Evolutionary conservation across 257 asterid genomes (phyloP), one percentile per base, ranked within the genome.

Genomic region (Agastache rugosa): DNA sequence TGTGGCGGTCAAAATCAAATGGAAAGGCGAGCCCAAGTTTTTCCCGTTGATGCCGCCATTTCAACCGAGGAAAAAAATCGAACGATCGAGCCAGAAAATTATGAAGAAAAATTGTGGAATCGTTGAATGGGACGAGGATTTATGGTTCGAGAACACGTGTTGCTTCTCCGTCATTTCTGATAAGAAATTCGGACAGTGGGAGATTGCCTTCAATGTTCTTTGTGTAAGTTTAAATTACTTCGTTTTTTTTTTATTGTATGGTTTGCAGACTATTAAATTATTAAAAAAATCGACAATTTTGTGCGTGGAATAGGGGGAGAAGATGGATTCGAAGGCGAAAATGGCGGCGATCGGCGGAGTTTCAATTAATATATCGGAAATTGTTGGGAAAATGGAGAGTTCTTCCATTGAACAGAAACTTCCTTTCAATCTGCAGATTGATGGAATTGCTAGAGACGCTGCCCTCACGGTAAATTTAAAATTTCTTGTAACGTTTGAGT

Each of bases 21-120:
- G 97, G 97, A 86, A 82, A 83, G 95, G 92, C 10, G 91, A 85
- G 77, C 80, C 83, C 9, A 87, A 69, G 81, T 73, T 85, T 37
- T 83, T 86, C 20, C 87, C 87, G 9, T 69, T 85, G 63, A 79
- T 77, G 74, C 37, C 84, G 62, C 87, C 86, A n/a, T 85, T 84
- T 67, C 79, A 84, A 20, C 59, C 80, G 64, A 76, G 80, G 78
- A 79, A 35, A 4, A 81, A 80, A 14, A 79, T 22, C 53, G 90
- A 87, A 5, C 19, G 73, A 6, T 80, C 90, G 15, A 73, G 59
- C 64, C 81, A 76, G 72, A 85, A 75, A 71, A 16, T 66, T 27
- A 14, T 72, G 75, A 44, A 51, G 65, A 82, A 54, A 53, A 81
- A 80, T 0, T 25, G 41, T n/a, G 71, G 77, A 34, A 34, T 81